These are phyloP conservation scores for Carex littledalei DNA, from an alignment of 176 grass and related monocot species.

Conservation along the genomic window DNA sequence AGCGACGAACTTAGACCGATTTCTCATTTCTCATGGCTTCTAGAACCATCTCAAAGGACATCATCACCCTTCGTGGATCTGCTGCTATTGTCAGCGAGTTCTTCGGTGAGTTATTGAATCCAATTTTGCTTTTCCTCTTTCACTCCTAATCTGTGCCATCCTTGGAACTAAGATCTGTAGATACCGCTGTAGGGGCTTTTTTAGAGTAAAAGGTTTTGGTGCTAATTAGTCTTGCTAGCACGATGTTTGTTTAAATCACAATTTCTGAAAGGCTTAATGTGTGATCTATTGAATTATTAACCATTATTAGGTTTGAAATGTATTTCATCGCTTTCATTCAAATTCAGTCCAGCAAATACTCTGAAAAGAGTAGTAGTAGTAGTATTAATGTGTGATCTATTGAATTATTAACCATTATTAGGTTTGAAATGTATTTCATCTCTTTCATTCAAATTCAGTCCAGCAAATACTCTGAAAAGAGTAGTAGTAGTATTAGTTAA, in stretches of 20 bases:
- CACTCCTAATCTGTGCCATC: background rate
- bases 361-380: background rate
- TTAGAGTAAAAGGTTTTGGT: background rate
- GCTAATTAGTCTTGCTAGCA: background rate
- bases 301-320: background rate
- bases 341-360: background rate
- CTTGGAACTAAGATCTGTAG: background rate
- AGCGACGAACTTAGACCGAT: background rate
- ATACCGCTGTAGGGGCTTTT: background rate
- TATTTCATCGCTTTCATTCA: background rate
- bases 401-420: background rate
- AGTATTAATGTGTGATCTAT: background rate
- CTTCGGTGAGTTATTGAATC: constrained; percentile 44
- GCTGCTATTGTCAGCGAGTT: constrained; percentile 98
- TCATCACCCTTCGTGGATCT: constrained; percentile 95
- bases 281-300: background rate
- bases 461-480: background rate
- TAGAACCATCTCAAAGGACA: constrained; percentile 85
- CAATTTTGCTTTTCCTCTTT: background rate
- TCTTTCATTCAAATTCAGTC: background rate
- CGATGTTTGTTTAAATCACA: background rate
- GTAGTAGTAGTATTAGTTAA: background rate
- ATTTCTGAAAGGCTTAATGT: background rate
- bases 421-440: background rate
- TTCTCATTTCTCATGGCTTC: constrained; percentile 52